phyloP scores from a whole-genome alignment of 129 eudicot species.

The Erigeron canadensis region DNA sequence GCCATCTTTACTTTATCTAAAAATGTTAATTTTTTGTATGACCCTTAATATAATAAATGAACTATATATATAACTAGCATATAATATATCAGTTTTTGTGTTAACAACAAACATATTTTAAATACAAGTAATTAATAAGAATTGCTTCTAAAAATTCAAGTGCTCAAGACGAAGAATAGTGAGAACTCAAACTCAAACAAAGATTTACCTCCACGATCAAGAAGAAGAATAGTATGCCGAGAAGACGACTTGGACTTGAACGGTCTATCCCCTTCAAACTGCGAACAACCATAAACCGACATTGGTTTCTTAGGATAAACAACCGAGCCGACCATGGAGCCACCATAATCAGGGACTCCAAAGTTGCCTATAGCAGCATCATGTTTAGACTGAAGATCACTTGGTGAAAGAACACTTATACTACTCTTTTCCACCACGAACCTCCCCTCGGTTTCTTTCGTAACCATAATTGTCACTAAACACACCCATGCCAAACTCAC shows the following conservation, averaged over 20 bases:
- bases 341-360: constrained; percentile 94
- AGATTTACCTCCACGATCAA: constrained; percentile 89
- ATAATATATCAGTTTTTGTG: too few species aligned
- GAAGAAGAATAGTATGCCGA: constrained; percentile 78
- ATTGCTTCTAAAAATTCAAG: too few species aligned
- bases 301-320: constrained; percentile 47
- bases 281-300: constrained; percentile 45
- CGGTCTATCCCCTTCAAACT: constrained; percentile 66
- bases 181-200: constrained; percentile 26
- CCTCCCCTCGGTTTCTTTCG: constrained; percentile 41
- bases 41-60: too few species aligned
- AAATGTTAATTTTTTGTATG: too few species aligned
- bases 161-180: too few species aligned
- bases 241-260: constrained; percentile 59
- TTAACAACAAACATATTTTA: too few species aligned
- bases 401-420: constrained; percentile 61
- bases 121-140: too few species aligned
- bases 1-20: too few species aligned
- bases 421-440: constrained; percentile 93
- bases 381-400: constrained; percentile 49
- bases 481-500: not conserved
- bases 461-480: constrained; percentile 5
- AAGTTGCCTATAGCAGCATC: constrained; percentile 91
- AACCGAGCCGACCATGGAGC: constrained; percentile 81
- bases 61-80: too few species aligned